Percentiles rank a stretch among this genome's conserved stretches.
These are phyloP conservation scores for Gentiana straminea DNA, from an alignment of 257 asterid species.

Conservation along the genomic window DNA sequence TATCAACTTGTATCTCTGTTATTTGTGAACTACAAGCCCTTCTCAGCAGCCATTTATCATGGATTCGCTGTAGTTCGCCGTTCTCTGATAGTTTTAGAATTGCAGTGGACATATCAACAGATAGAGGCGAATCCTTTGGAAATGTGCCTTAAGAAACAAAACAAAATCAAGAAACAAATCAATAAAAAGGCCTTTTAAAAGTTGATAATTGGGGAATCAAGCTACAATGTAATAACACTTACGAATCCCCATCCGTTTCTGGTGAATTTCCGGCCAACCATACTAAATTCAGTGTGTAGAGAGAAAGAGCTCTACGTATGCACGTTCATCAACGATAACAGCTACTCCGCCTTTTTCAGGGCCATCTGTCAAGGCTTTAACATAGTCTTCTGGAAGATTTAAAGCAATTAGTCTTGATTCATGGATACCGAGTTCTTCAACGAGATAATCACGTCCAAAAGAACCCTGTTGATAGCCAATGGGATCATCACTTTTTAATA, in stretches of 20 bases:
- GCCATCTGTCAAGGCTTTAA: conserved; percentile 30
- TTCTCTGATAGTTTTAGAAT: conserved; percentile 40
- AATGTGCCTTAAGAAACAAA: conserved; percentile 39
- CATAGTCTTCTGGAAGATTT: conserved; percentile 45
- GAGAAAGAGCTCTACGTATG: no score
- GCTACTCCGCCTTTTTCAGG: no score
- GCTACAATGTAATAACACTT: no score
- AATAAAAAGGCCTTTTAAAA: no score
- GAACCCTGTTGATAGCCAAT: conserved; percentile 54
- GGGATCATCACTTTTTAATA: conserved; percentile 27
- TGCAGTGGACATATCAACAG: conserved; percentile 51
- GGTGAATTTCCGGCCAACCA: conserved; percentile 44
- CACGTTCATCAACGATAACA: conserved; percentile 49
- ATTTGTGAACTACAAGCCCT: conserved; percentile 42
- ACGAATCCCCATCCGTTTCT: no score
- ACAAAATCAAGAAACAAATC: not conserved
- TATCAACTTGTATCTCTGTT: conserved; percentile 32
- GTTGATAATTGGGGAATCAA: no score
- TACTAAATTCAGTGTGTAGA: conserved; percentile 37
- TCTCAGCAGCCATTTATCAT: conserved; percentile 46
- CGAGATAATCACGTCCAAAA: conserved; percentile 37
- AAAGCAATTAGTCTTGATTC: conserved; percentile 49
- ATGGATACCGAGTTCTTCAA: conserved; percentile 33
- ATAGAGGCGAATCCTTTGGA: conserved; percentile 41
- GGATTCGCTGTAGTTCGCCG: conserved; percentile 47